Evolutionary conservation across 2,329 filamentous ascomycete species (phyloP).

Genomic region (Amesomyces nigricolor): DNA sequence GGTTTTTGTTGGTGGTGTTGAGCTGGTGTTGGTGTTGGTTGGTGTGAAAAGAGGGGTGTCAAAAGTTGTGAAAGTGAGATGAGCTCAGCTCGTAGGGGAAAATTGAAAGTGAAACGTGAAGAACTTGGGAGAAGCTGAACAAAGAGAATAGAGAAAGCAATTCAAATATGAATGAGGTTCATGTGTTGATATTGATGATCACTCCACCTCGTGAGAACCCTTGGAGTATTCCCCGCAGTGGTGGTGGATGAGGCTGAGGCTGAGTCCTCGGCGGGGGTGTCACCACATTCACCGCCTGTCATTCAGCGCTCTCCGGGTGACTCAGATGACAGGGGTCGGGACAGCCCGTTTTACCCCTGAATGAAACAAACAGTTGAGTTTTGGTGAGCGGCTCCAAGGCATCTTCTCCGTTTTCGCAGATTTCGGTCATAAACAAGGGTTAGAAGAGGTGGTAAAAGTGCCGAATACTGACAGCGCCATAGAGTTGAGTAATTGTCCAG

Average conservation of each 20-base stretch:
- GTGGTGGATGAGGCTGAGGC: background rate
- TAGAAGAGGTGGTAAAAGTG: too few relatives aligned
- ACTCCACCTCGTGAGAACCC: background rate
- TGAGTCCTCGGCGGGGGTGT: slow-evolving; percentile 8
- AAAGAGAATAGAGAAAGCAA: background rate
- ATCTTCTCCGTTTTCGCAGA: too few relatives aligned
- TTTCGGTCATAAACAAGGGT: too few relatives aligned
- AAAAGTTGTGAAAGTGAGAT: background rate
- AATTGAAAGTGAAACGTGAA: background rate
- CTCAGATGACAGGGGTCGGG: background rate
- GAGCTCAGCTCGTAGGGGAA: background rate
- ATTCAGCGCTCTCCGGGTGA: slow-evolving; percentile 9
- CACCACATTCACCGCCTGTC: background rate
- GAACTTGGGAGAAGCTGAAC: background rate
- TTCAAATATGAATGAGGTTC: background rate
- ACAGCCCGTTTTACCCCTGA: background rate
- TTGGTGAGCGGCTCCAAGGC: too few relatives aligned
- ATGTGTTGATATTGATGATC: background rate
- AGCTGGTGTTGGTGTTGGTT: background rate
- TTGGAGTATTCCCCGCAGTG: background rate
- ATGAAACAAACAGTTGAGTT: too few relatives aligned
- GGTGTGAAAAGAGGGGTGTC: background rate
- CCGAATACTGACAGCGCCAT: too few relatives aligned
- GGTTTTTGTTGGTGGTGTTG: background rate
- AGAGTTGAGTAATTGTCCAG: too few relatives aligned